Base-by-base conservation (phyloP, 1,284 basidiomycete species). In the Pseudozyma sp. region DNA sequence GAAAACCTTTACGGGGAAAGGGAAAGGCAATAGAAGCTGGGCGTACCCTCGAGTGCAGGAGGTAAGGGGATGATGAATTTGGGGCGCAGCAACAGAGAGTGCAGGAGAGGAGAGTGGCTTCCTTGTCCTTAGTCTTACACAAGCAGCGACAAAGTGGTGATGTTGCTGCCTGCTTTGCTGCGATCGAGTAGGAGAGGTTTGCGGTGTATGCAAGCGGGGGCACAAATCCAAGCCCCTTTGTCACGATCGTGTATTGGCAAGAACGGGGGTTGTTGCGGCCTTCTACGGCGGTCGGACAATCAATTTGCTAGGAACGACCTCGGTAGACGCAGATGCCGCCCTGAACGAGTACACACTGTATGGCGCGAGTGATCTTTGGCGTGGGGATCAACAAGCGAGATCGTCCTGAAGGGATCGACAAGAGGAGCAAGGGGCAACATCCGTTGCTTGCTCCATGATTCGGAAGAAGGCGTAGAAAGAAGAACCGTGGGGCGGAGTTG, bases 11-110 rank as follows among this genome's bases (percentile, higher is more conserved):
- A 49, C 10, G 40, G 39, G 3, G 39, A 42, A 52, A 17, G 10
- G 17, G 29, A 11, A 39, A 52, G 30, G 39, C 39, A 37, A 50
- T 37, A 24, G 35, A 52, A 42, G 51, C 24, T 42, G 51, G 39
- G 39, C 40, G 39, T 43, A 16, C 8, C 17, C n/a, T 14, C n/a
- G 30, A 17, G 37, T 31, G 16, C 24, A 39, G 17, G 34, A 17
- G 49, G 51, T 43, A 33, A 33, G 39, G 51, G 30, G n/a, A 52
- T 30, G 40, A 51, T 40, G 24, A 44, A 1, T 24, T 24, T 7
- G 4, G 24, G 51, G 39, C 51, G 51, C 19, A 51, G 39, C 11
- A 42, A 16, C 39, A 42, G 11, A n/a, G 16, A 11, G 39, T 14
- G 5, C n/a, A n/a, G n/a, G n/a, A 42, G 11, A n/a, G 16, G 11